phyloP scores from a whole-genome alignment of 2,329 filamentous ascomycete species.

The Alternaria postmessia region DNA sequence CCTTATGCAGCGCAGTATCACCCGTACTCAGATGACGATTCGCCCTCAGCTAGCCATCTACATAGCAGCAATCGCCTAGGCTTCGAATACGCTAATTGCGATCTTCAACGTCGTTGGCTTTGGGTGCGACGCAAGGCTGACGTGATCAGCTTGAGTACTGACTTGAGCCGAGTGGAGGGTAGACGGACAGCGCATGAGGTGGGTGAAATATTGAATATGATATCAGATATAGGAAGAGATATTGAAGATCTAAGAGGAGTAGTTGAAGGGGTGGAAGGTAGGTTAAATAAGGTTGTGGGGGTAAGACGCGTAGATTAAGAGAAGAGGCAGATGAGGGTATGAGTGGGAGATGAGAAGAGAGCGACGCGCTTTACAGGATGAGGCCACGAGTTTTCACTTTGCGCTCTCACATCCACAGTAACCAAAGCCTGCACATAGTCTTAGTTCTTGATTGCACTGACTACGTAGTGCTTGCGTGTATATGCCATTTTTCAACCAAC shows the following conservation, averaged over 20 bases:
- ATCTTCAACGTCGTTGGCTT: slow-evolving; percentile 44
- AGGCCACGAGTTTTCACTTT: background rate
- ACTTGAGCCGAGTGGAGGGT: slow-evolving; percentile 49
- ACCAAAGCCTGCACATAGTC: background rate
- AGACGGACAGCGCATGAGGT: slow-evolving; percentile 48
- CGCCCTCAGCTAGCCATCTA: slow-evolving; percentile 11
- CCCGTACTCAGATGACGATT: slow-evolving; percentile 27
- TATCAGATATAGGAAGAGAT: slow-evolving; percentile 31
- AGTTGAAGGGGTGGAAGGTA: slow-evolving; percentile 21
- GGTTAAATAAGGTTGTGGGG: slow-evolving; percentile 33
- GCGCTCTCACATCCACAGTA: background rate
- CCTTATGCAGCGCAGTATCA: slow-evolving; percentile 1
- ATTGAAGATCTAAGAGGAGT: slow-evolving; percentile 25
- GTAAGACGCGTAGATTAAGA: slow-evolving; percentile 30
- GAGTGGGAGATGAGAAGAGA: background rate
- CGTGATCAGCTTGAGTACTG: slow-evolving; percentile 47
- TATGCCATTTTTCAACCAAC: background rate
- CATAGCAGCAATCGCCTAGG: slow-evolving; percentile 35
- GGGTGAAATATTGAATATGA: slow-evolving; percentile 29
- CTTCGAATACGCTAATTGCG: slow-evolving; percentile 46
- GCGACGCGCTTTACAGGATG: background rate
- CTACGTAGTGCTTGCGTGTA: background rate
- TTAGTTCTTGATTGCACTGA: background rate
- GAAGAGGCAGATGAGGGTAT: background rate
- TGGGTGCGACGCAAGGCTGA: slow-evolving; percentile 51